Evolutionary conservation across 805 yeast species (phyloP).

Genomic region (Candida insectorum): DNA sequence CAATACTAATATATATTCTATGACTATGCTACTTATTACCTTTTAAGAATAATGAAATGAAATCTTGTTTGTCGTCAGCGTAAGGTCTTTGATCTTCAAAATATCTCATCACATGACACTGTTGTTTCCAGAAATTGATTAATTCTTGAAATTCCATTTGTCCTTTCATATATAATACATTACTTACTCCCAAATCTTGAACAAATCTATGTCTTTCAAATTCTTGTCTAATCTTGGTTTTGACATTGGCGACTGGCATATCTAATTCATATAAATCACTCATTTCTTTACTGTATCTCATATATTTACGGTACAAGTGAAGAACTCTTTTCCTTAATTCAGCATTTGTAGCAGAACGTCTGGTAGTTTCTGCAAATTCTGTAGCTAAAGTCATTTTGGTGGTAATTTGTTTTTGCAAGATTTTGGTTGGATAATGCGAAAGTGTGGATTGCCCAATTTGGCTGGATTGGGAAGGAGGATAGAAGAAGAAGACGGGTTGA

Average conservation of each 20-base stretch:
- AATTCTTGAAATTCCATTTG: conserved; percentile 90
- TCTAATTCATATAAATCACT: conserved; percentile 69
- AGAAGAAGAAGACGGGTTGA: too few species aligned
- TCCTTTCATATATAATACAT: conserved; percentile 73
- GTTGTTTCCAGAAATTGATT: conserved; percentile 87
- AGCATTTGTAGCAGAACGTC: conserved; percentile 54
- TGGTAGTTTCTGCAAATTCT: conserved; percentile 79
- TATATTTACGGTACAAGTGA: conserved; percentile 68
- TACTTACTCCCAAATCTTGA: conserved; percentile 58
- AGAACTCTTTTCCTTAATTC: conserved; percentile 66
- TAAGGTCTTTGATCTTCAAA: conserved; percentile 65
- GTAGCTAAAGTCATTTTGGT: conserved; percentile 61
- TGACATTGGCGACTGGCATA: conserved; percentile 72
- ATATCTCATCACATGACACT: conserved; percentile 78
- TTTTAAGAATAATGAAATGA: conserved; percentile 71
- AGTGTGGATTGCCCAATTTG: too few species aligned
- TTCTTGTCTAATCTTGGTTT: conserved; percentile 85
- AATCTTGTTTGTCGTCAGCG: conserved; percentile 53
- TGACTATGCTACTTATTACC: too few species aligned
- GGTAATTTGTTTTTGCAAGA: conserved; percentile 6
- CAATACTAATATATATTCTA: too few species aligned
- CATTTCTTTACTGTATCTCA: conserved; percentile 57
- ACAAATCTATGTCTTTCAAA: conserved; percentile 83
- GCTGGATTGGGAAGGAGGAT: too few species aligned
- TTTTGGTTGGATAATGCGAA: conserved; percentile 26